A percentile compares a stretch with the other conserved stretches of the same genome.
Conservation (phyloP, 192 early-diverging fungal genomes). For the Obelidium mucronatum region DNA sequence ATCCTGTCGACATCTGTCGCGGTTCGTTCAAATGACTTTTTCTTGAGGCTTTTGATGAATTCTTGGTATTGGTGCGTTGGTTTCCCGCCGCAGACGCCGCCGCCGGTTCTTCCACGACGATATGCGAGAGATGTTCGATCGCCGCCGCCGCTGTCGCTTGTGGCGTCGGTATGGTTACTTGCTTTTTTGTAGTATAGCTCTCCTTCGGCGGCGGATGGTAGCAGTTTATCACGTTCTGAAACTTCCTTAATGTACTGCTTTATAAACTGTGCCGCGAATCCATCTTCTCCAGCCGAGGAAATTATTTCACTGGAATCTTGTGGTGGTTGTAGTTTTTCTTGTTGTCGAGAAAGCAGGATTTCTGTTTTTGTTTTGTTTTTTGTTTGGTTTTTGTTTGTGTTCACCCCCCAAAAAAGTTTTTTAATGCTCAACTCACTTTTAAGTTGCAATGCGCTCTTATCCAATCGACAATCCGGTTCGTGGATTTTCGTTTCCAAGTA, state of each 20-base stretch:
- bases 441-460: neutral
- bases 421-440: neutral
- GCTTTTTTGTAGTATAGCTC: neutral
- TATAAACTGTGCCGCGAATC: neutral
- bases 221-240: neutral
- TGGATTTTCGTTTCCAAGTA: neutral
- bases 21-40: constrained; percentile 9
- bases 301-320: too few species aligned
- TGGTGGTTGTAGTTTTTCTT: too few species aligned
- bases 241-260: neutral
- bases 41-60: neutral
- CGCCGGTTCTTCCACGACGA: too few species aligned
- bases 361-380: neutral
- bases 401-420: neutral
- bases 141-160: neutral
- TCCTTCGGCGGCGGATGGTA: neutral
- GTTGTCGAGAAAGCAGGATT: neutral
- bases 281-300: too few species aligned
- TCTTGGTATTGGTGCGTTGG: neutral
- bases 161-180: neutral
- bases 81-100: neutral
- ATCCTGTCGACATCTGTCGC: neutral
- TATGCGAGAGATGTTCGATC: neutral
- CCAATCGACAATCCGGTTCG: neutral
- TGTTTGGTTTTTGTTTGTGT: neutral